Evolutionary conservation across 202 grass and related monocot genomes (phyloP), one percentile per base, ranked within the genome.

Genomic region (Cymbopogon flexuosus): DNA sequence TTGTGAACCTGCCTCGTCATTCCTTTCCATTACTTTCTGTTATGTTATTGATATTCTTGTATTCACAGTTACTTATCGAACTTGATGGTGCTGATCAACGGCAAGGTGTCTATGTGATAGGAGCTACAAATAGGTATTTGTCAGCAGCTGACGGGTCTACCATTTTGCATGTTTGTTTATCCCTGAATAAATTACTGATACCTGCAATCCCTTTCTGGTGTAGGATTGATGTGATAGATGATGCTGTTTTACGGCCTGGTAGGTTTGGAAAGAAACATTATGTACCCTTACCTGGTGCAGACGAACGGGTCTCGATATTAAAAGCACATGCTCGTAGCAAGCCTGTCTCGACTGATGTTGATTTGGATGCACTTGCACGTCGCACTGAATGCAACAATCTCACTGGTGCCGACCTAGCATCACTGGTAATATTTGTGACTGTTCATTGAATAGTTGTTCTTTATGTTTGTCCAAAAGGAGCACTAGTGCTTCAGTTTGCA

Each of bases 201-300:
- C 41, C 11, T 42, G 1, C 8, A 54, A 4, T 47, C 46, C 51
- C 16, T 30, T 88, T 70, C 77, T 68, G 52, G 16, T 72, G 30
- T 79, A 97, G 94, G 78, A 88, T 90, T 73, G 91, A 97, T 81
- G 88, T 91, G 77, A 92, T 94, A 78, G 94, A 92, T 76, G 91
- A 91, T 33, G 91, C 94, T 68, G 85, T 90, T 11, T 63, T 97
- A 70, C 72, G 91, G 30, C 94, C 91, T 49, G 90, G 91, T 59
- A 90, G 94, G 86, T 91, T 97, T 75, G 90, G 91, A 9, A 94
- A 90, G 47, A 83, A 87, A 70, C 62, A 87, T 13, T 97, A 89
- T 90, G 89, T 97, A 45, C 90, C 89, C 74, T 79, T 97, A 78
- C 94, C 91, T 49, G 76, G 67, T 84, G 84, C 75, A n/a, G 62